Conservation (phyloP, 139 green algal species). For the Micractinium sp. region DNA sequence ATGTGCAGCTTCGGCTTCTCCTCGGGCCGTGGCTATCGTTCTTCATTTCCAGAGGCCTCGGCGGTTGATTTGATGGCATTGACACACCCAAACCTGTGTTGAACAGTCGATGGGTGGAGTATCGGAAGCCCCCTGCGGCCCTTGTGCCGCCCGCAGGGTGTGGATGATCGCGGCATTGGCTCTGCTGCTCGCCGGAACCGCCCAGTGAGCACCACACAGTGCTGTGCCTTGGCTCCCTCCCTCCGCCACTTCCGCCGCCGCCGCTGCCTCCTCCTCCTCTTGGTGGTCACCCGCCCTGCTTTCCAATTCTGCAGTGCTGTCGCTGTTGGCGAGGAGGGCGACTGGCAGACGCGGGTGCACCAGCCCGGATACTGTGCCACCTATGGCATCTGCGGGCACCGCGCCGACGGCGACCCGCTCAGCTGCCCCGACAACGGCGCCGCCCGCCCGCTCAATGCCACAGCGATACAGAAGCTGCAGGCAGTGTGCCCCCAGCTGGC, state of each 20-base stretch:
- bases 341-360: slow-evolving; percentile 38
- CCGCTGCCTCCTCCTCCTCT: neutral
- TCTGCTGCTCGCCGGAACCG: neutral
- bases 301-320: neutral
- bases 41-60: too few species aligned
- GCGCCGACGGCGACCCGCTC: slow-evolving; percentile 71
- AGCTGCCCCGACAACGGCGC: slow-evolving; percentile 68
- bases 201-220: neutral
- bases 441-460: slow-evolving; percentile 20
- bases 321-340: neutral
- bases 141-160: neutral
- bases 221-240: neutral
- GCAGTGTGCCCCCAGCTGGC: slow-evolving; percentile 76
- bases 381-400: slow-evolving; percentile 63
- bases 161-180: neutral
- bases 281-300: too few species aligned
- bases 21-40: too few species aligned
- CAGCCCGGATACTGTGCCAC: slow-evolving; percentile 28
- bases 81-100: neutral
- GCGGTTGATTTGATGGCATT: neutral
- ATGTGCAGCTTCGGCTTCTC: too few species aligned
- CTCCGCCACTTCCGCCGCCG: neutral
- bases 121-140: neutral
- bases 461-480: slow-evolving; percentile 42
- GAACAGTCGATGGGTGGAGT: neutral